Conservation (phyloP, 306 rosid species). For the Cercis canadensis region DNA sequence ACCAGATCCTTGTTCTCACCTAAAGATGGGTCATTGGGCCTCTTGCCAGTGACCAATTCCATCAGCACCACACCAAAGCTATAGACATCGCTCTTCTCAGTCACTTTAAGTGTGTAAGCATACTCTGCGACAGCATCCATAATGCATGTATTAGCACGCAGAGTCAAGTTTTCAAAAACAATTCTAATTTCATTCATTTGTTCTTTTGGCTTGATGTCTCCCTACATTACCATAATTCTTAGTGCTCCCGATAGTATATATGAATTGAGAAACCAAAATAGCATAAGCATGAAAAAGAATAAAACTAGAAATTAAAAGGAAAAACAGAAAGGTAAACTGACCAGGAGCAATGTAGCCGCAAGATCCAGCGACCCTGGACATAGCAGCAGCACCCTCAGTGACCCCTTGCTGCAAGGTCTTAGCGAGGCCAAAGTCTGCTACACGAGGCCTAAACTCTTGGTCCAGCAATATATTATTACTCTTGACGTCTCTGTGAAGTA, state of each 20-base stretch:
- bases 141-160: neutral
- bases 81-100: constrained; percentile 83
- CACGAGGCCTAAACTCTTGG: constrained; percentile 58
- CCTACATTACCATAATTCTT: too few species aligned
- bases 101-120: constrained; percentile 72
- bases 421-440: constrained; percentile 89
- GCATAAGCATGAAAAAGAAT: neutral
- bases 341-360: constrained; percentile 93
- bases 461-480: constrained; percentile 85
- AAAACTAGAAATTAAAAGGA: neutral
- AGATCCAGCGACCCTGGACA: constrained; percentile 81
- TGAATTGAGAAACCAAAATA: neutral
- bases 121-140: constrained; percentile 50
- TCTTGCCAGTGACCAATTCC: constrained; percentile 75
- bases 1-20: constrained; percentile 79
- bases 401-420: constrained; percentile 54
- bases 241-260: too few species aligned
- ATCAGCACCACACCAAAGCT: constrained; percentile 82
- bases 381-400: constrained; percentile 29
- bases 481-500: constrained; percentile 89
- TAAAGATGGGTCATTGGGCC: constrained; percentile 73
- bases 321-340: constrained; percentile 2
- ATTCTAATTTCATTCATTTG: neutral
- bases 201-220: too few species aligned
- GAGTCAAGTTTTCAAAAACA: constrained; percentile 14